Percentiles rank a stretch among this genome's conserved stretches.
phyloP scores from a whole-genome alignment of 2,329 filamentous ascomycete genomes.

The Annulohypoxylon truncatum region DNA sequence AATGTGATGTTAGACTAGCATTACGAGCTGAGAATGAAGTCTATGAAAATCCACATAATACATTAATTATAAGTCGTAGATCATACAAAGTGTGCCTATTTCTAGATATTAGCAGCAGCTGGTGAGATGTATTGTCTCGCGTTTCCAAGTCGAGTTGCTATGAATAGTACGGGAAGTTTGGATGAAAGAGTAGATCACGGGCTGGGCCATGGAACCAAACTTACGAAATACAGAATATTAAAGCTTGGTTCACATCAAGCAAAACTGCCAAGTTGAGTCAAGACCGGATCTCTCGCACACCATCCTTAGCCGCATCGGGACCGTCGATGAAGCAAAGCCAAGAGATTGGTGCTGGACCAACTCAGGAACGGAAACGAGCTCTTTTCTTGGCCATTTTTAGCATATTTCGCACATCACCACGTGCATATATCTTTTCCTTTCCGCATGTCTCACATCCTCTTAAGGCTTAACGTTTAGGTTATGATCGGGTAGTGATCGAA shows the following conservation, averaged over 20 bases:
- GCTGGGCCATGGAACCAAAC: constrained; percentile 7
- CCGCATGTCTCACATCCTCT: neutral
- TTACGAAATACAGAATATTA: constrained; percentile 2
- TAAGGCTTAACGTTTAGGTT: neutral
- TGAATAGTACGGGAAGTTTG: constrained; percentile 27
- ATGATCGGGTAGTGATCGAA: neutral
- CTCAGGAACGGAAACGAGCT: constrained; percentile 6
- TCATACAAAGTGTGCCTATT: constrained; percentile 28
- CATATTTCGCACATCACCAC: neutral
- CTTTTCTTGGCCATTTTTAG: constrained; percentile 5
- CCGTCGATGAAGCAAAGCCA: constrained; percentile 36
- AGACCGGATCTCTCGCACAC: constrained; percentile 12
- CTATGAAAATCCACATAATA: constrained; percentile 1
- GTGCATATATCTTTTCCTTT: neutral
- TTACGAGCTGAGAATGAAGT: neutral
- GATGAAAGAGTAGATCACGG: constrained; percentile 16
- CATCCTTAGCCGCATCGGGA: constrained; percentile 12
- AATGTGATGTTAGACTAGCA: neutral
- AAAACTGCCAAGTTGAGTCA: constrained; percentile 20
- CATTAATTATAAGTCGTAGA: constrained; percentile 15
- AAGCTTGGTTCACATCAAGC: constrained; percentile 31
- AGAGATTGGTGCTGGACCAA: constrained; percentile 21
- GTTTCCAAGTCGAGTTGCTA: neutral
- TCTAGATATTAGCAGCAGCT: constrained; percentile 2
- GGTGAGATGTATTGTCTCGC: neutral